These are phyloP conservation scores for Irpex sp. DNA, from an alignment of 1,284 basidiomycete genomes.

Conservation along the genomic window DNA sequence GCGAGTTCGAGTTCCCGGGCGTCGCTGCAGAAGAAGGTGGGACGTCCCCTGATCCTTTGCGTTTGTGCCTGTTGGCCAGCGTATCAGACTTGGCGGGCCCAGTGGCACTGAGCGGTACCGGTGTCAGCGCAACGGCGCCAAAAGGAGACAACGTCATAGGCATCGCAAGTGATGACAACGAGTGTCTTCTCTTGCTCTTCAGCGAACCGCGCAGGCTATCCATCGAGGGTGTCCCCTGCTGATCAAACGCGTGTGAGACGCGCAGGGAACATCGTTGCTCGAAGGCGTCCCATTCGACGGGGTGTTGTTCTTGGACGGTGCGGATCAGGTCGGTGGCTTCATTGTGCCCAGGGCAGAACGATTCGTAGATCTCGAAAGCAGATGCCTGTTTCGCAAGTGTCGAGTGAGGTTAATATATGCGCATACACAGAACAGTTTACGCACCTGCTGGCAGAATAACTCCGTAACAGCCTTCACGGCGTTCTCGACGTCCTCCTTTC, in stretches of 20 bases:
- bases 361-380: conserved; percentile 74
- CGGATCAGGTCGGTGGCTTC: conserved; percentile 75
- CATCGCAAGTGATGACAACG: neutral
- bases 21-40: conserved; percentile 2
- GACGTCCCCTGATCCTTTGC: conserved; percentile 10
- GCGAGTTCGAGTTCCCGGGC: conserved; percentile 15
- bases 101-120: conserved; percentile 2
- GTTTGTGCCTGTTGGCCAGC: conserved; percentile 7
- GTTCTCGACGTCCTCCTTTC: conserved; percentile 19
- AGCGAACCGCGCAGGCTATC: neutral
- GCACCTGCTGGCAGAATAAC: conserved; percentile 24
- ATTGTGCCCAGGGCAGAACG: conserved; percentile 81
- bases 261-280: conserved; percentile 59
- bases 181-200: conserved; percentile 13
- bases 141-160: conserved; percentile 4
- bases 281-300: conserved; percentile 76
- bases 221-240: neutral
- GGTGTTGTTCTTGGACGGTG: conserved; percentile 53
- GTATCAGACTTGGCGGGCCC: conserved; percentile 8
- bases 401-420: conserved; percentile 8
- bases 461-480: conserved; percentile 23
- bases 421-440: conserved; percentile 10
- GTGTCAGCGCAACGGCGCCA: neutral
- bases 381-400: conserved; percentile 49
- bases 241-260: conserved; percentile 13